Evolutionary conservation across 2,329 filamentous ascomycete genomes (phyloP), one percentile per base, ranked within the genome.

Genomic region (Talaromyces sp.): DNA sequence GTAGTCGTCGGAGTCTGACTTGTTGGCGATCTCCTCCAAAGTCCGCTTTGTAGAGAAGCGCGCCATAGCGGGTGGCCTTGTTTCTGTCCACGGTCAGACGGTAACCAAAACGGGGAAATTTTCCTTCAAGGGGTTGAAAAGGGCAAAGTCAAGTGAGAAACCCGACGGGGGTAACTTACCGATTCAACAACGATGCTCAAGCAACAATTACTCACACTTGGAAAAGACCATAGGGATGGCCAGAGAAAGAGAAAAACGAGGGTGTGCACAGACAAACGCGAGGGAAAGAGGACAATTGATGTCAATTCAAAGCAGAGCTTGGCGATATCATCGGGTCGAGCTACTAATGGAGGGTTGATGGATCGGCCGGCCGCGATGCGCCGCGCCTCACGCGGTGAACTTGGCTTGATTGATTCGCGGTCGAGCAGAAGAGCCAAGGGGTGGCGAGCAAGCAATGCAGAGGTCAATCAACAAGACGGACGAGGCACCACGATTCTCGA

Each of bases 1-100:
- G 50, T 75, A 74, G 55, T 81, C 79, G 30, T 78, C 70, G 6
- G 78, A 77, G 63, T 80, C 78, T 8, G 78, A 79, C 60, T 75
- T 76, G 62, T 73, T 74, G 57, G 68, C 76, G 54, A 78, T 66
- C 65, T 80, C 78, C 67, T 78, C 78, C 52, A 79, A 65, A 36
- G 75, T 71, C 60, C 78, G 76, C 68, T 80, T 80, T 47, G 68
- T 59, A 18, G 59, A 61, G 33, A 44, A 60, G 60, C 69, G 70
- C 62, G 71, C 67, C 75, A 77, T 76, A 61, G 44, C 68, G 63
- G 56, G 54, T 36, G 47, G 27, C 9, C 28, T 53, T 9, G 16
- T 53, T 52, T 28, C 12, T 7, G 16, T n/a, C 14, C 14, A 16
- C 12, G 10, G 50, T 53, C 50, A 53, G 28, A 33, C 9, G 2